Conservation (phyloP, 2,329 filamentous ascomycete species). For the Alternaria rosae region DNA sequence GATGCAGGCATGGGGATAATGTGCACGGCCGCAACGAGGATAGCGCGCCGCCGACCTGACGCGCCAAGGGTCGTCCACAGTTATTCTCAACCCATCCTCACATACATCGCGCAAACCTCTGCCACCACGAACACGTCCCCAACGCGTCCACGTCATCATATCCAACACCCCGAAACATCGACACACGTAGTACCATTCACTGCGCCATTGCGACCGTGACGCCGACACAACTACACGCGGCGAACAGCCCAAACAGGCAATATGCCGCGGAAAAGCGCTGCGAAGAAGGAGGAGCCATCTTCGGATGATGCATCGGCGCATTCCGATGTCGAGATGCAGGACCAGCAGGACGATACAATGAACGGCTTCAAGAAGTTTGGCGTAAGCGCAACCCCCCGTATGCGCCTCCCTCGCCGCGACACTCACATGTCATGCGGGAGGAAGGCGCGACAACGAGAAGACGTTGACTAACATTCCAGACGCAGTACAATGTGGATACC, state of each 20-base stretch:
- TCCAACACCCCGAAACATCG: background rate
- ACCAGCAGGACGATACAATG: conserved; percentile 41
- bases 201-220: background rate
- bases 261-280: conserved; percentile 51
- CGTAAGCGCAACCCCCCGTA: conserved; percentile 29
- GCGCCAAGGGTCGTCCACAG: conserved; percentile 14
- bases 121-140: background rate
- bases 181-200: background rate
- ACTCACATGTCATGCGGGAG: background rate
- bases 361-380: conserved; percentile 47
- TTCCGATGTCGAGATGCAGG: conserved; percentile 51
- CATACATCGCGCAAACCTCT: conserved; percentile 5
- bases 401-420: conserved; percentile 14
- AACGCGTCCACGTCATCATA: conserved; percentile 11
- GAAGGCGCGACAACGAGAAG: conserved; percentile 8
- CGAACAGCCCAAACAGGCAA: conserved; percentile 46
- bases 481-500: conserved; percentile 63
- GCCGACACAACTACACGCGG: conserved; percentile 28
- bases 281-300: conserved; percentile 45
- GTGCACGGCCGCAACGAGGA: conserved; percentile 1
- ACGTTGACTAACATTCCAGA: conserved; percentile 34
- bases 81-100: conserved; percentile 12
- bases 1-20: conserved; percentile 4
- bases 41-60: conserved; percentile 10
- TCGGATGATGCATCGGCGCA: conserved; percentile 48